Percentiles rank a stretch among this genome's conserved stretches.
These are phyloP conservation scores for Aureobasidium lini DNA, from an alignment of 2,329 filamentous ascomycete genomes.

Conservation along the genomic window DNA sequence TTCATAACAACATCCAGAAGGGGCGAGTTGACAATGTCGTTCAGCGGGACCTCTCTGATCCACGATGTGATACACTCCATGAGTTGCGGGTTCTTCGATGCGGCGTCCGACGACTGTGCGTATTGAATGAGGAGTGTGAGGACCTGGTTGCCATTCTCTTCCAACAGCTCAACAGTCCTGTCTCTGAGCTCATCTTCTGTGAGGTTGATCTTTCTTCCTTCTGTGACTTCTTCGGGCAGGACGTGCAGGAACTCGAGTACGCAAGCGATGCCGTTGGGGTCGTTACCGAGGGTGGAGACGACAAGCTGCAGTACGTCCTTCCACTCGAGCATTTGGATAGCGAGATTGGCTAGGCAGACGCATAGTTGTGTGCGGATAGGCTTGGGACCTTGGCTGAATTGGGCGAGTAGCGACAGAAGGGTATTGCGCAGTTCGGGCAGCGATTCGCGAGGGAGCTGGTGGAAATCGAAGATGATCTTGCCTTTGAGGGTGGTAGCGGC, in stretches of 20 bases:
- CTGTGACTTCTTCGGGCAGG: slow-evolving; percentile 95
- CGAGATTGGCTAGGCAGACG: slow-evolving; percentile 87
- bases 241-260: slow-evolving; percentile 95
- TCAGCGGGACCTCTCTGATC: slow-evolving; percentile 84
- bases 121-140: slow-evolving; percentile 83
- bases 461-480: slow-evolving; percentile 97
- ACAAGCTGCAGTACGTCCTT: slow-evolving; percentile 83
- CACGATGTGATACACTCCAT: slow-evolving; percentile 95
- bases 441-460: slow-evolving; percentile 73
- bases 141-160: slow-evolving; percentile 84
- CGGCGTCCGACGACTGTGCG: slow-evolving; percentile 79
- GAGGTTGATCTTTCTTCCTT: slow-evolving; percentile 98
- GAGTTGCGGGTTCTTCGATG: slow-evolving; percentile 78
- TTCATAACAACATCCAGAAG: slow-evolving; percentile 74
- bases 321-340: slow-evolving; percentile 94
- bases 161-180: slow-evolving; percentile 81
- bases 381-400: slow-evolving; percentile 74
- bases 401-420: slow-evolving; percentile 70
- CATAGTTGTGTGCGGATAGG: slow-evolving; percentile 77
- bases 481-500: slow-evolving; percentile 95
- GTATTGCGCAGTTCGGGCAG: slow-evolving; percentile 74
- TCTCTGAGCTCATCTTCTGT: slow-evolving; percentile 90
- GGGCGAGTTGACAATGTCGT: slow-evolving; percentile 75
- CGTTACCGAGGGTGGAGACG: slow-evolving; percentile 67
- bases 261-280: slow-evolving; percentile 71